Base-by-base conservation (phyloP, 2,329 filamentous ascomycete species). In the Ceratocystis destructans region DNA sequence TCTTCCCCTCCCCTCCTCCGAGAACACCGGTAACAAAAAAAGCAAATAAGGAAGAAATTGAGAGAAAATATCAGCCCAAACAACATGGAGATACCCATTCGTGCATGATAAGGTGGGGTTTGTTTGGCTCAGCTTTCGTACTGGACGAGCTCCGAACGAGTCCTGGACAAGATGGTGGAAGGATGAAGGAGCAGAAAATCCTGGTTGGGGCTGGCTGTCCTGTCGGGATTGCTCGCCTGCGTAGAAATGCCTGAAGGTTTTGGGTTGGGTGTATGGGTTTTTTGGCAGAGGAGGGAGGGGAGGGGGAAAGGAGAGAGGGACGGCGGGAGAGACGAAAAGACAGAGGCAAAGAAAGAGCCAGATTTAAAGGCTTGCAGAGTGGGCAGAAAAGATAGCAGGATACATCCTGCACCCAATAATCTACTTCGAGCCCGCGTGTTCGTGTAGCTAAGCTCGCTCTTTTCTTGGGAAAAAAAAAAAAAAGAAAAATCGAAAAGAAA, bases 41-140 rank as follows among this genome's bases (percentile, higher is more conserved):
- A 15, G 25, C 1, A n/a, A 53, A 5, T 12, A 50, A 20, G n/a
- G 22, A 50, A 22, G 22, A 22, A 53, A 53, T n/a, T 20, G 22
- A 53, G 22, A 53, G 28, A 15, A 33, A 59, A 59, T 59, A 25
- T 59, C 55, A 59, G 55, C 55, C 55, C 55, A 59, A 63, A 28
- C 20, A 48, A 45, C 28, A 12, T 17, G 3, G 12, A 62, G 31
- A 44, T 37, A 20, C 31, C 28, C 46, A 48, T 63, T n/a, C 61
- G 15, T 63, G 25, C 61, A 50, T 63, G 44, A 48, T 25, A 20
- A 48, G 20, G 61, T 63, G 61, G 61, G 44, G 20, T 63, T 50
- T 50, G 46, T 37, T n/a, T 59, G 55, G 15, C 55, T 59, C 55
- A 59, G 55, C 28, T 59, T n/a, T 25, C 37, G 37, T 12, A 41